These are phyloP conservation scores for Knoxdaviesia proteae DNA, from an alignment of 2,329 filamentous ascomycete genomes.

Conservation along the genomic window DNA sequence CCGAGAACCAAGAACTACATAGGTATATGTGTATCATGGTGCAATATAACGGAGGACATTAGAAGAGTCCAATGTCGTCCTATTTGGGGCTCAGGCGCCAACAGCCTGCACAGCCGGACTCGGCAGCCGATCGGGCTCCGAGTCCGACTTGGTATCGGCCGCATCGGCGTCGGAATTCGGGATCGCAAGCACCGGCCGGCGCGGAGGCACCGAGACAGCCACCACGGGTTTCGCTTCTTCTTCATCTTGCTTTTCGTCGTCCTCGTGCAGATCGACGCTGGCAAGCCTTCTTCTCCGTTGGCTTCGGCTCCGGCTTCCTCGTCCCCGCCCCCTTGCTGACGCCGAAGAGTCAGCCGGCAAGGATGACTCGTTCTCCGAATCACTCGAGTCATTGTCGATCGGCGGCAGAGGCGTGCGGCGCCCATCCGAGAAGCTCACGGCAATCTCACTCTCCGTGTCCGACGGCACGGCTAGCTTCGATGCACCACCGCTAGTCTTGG, in stretches of 20 bases:
- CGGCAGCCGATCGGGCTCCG: slow-evolving; percentile 8
- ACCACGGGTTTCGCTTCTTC: slow-evolving; percentile 6
- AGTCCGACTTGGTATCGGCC: neutral
- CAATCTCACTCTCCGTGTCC: slow-evolving; percentile 39
- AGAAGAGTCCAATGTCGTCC: neutral
- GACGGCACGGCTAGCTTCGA: slow-evolving; percentile 25
- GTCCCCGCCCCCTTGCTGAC: neutral
- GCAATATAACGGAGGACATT: too few relatives aligned
- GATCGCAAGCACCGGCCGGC: slow-evolving; percentile 10
- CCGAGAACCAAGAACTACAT: too few relatives aligned
- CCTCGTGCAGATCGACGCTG: slow-evolving; percentile 7
- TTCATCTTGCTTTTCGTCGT: slow-evolving; percentile 7
- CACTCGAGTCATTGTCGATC: slow-evolving; percentile 20
- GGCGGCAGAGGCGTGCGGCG: slow-evolving; percentile 32
- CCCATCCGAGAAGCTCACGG: slow-evolving; percentile 38
- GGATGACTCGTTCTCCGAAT: slow-evolving; percentile 6
- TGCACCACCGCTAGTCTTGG: slow-evolving; percentile 18
- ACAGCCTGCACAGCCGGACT: slow-evolving; percentile 13
- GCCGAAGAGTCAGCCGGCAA: too few relatives aligned
- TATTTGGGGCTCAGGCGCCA: slow-evolving; percentile 9
- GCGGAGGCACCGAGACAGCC: slow-evolving; percentile 10
- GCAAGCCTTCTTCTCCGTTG: slow-evolving; percentile 1
- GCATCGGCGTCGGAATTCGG: neutral
- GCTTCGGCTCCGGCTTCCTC: slow-evolving; percentile 7
- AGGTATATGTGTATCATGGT: too few relatives aligned